Base-by-base conservation (phyloP, 1,284 basidiomycete genomes). In the Volvariella surrecta region DNA sequence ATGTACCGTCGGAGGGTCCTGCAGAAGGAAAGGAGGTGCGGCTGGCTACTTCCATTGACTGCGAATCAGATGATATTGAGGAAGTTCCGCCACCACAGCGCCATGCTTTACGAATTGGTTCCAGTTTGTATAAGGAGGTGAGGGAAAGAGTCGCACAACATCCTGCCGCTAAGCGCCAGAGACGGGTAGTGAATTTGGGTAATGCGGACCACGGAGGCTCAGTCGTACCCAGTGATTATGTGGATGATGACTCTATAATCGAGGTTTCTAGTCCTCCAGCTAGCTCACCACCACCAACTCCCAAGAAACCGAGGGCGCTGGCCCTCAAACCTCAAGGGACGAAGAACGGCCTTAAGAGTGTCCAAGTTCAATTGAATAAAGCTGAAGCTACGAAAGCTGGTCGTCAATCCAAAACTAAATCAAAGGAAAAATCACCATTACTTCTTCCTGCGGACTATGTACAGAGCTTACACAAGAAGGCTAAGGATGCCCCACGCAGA, bases 101-200 rank as follows among this genome's bases (percentile, higher is more conserved):
- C n/a, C n/a, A n/a, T n/a, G n/a, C 11, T 28, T 28, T 28, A 11
- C 24, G 11, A 11, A 11, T 11, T 28, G 53, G 47, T 39, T 50
- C 60, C 4, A 60, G 56, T 43, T 46, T 61, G 24, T 57, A 57
- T 40, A 37, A 60, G 22, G 58, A 62, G 48, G 50, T 63, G 24
- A 57, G 62, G 46, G 50, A 59, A 42, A 55, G 61, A 17, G 57
- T 64, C 34, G 58, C 62, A 10, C 56, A 55, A 32, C 60, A 63
- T 40, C 37, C 50, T 7, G 49, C 53, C 9, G 50, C 50, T 28
- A 58, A 57, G 46, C 44, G 48, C 20, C 52, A 46, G 20, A 52
- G 55, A 42, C 64, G 61, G 45, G 54, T 60, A 19, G 41, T 60
- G 16, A 60, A 57, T 44, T 40, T 57, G 30, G 45, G 48, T 8